Evolutionary conservation across 352 stramenopile genomes (phyloP).

Genomic region (Sclerospora graminicola): DNA sequence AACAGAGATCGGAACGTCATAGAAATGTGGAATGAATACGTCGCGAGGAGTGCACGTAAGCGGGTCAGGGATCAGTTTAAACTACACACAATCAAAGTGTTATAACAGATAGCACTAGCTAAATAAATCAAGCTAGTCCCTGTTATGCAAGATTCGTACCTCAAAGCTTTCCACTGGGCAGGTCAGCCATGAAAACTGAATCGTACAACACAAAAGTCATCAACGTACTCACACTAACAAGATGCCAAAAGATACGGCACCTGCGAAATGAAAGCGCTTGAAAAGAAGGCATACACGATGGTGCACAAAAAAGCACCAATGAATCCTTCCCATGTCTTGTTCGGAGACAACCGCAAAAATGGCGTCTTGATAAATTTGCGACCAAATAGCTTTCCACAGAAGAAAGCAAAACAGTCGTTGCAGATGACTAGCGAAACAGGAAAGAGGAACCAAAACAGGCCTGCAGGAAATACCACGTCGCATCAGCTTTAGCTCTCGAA

Average conservation of each 20-base stretch:
- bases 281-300: conserved; percentile 90
- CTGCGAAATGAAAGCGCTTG: conserved; percentile 84
- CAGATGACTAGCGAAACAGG: conserved; percentile 90
- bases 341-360: conserved; percentile 91
- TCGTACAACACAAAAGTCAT: not conserved
- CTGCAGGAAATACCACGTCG: conserved; percentile 13
- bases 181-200: conserved; percentile 88
- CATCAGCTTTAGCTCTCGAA: not conserved
- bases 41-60: conserved; percentile 49
- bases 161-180: conserved; percentile 84
- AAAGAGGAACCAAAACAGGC: conserved; percentile 93
- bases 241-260: conserved; percentile 9
- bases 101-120: conserved; percentile 1
- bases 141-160: conserved; percentile 7
- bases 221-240: conserved; percentile 1
- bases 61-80: conserved; percentile 55
- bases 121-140: not conserved
- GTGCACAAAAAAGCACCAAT: conserved; percentile 95
- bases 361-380: conserved; percentile 90
- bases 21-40: conserved; percentile 50
- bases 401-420: conserved; percentile 95
- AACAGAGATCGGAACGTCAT: conserved; percentile 65
- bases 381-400: conserved; percentile 81
- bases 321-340: conserved; percentile 99
- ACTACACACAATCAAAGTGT: conserved; percentile 9